These are phyloP conservation scores for Lecanicillium sp. DNA, from an alignment of 2,329 filamentous ascomycete species.

Conservation along the genomic window DNA sequence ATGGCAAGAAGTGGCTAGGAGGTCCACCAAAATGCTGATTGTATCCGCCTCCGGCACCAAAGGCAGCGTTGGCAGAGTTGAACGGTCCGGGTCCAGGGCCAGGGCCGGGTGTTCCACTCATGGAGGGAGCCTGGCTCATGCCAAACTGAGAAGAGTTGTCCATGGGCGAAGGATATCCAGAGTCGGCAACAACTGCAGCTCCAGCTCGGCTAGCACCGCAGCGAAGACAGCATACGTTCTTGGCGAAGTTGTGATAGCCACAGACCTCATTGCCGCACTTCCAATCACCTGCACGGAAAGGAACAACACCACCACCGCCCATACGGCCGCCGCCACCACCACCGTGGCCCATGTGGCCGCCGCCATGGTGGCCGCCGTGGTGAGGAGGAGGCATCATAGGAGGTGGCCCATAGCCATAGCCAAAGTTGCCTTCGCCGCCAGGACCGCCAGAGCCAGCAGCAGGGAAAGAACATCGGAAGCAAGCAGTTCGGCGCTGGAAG, in stretches of 20 bases:
- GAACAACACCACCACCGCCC: conserved; percentile 76
- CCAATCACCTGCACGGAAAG: conserved; percentile 98
- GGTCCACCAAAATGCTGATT: conserved; percentile 81
- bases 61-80: conserved; percentile 55
- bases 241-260: conserved; percentile 98
- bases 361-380: conserved; percentile 58
- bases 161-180: conserved; percentile 84
- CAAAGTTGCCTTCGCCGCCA: conserved; percentile 54
- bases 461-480: conserved; percentile 99
- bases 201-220: conserved; percentile 92
- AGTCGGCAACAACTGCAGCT: conserved; percentile 89
- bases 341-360: conserved; percentile 42
- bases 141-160: conserved; percentile 74
- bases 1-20: conserved; percentile 84
- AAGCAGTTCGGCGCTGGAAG: conserved; percentile 96
- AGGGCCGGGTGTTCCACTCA: conserved; percentile 73
- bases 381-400: conserved; percentile 73
- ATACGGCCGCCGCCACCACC: conserved; percentile 64
- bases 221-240: conserved; percentile 95
- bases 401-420: conserved; percentile 57
- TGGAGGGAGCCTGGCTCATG: conserved; percentile 73
- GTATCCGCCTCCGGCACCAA: conserved; percentile 56
- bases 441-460: conserved; percentile 68
- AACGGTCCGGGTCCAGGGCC: conserved; percentile 69
- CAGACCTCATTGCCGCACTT: conserved; percentile 97